phyloP scores from a whole-genome alignment of 163 green algal genomes.

The Scenedesmus sp. region DNA sequence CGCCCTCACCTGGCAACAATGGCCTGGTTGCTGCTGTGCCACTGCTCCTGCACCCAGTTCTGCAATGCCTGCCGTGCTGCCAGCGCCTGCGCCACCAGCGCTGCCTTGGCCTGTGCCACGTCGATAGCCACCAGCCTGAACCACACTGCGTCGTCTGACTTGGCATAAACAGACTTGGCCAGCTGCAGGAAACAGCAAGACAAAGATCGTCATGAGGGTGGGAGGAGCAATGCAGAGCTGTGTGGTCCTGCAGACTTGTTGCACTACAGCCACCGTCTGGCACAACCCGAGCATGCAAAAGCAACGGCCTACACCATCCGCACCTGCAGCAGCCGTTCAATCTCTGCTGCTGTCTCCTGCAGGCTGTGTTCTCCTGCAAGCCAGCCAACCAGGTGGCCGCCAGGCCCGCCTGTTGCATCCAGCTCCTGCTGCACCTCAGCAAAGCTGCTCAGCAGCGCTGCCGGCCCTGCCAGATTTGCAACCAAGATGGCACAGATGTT shows the following conservation, averaged over 20 bases:
- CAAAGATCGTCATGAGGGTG: neutral
- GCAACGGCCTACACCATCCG: neutral
- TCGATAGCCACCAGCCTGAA: conserved; percentile 76
- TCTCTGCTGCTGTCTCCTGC: conserved; percentile 73
- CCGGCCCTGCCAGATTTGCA: conserved; percentile 65
- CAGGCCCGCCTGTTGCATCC: conserved; percentile 15
- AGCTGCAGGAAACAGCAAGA: conserved; percentile 49
- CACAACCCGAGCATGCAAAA: neutral
- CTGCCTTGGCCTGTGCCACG: conserved; percentile 55
- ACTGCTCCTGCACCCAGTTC: conserved; percentile 59
- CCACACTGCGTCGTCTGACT: conserved; percentile 60
- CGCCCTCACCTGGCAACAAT: conserved; percentile 55
- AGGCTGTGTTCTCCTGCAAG: conserved; percentile 62
- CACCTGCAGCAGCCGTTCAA: conserved; percentile 64
- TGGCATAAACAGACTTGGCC: conserved; percentile 55
- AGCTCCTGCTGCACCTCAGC: conserved; percentile 51
- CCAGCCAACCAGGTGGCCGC: conserved; percentile 64
- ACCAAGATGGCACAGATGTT: conserved; percentile 44
- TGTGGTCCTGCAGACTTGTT: neutral
- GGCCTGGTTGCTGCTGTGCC: conserved; percentile 59
- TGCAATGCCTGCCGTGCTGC: conserved; percentile 64
- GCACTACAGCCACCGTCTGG: neutral
- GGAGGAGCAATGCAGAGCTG: neutral
- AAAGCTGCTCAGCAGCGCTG: conserved; percentile 64
- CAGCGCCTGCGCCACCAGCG: conserved; percentile 65